A percentile compares a stretch with the other conserved stretches of the same genome.
Evolutionary conservation across 495 filamentous ascomycete species (phyloP).

Genomic region (Annulohypoxylon moriforme): DNA sequence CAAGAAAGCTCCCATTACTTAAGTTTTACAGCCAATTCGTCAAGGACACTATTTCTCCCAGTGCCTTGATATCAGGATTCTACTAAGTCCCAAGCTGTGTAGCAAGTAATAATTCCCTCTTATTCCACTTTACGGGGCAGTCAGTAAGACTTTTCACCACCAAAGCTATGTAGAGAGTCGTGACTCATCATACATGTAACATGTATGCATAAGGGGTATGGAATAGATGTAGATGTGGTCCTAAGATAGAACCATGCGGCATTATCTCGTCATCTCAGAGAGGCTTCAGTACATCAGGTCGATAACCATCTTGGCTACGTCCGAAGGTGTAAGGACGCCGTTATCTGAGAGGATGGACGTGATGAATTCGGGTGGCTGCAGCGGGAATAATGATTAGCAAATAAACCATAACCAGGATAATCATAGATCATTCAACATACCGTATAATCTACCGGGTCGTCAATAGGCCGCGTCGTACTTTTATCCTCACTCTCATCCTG

Average conservation of each 20-base stretch:
- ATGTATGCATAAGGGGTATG: neutral
- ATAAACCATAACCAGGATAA: neutral
- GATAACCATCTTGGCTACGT: constrained; percentile 46
- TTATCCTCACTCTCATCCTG: constrained; percentile 43
- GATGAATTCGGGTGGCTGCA: constrained; percentile 77
- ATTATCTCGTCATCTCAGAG: neutral
- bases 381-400: constrained; percentile 10
- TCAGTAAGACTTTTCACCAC: neutral
- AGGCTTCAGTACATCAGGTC: constrained; percentile 45
- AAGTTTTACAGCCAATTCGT: neutral
- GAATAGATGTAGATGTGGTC: neutral
- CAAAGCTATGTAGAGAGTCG: neutral
- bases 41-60: neutral
- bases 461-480: constrained; percentile 43
- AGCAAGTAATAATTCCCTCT: neutral
- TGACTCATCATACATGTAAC: neutral
- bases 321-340: constrained; percentile 55
- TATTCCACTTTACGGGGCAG: neutral
- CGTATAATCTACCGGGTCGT: constrained; percentile 82
- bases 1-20: neutral
- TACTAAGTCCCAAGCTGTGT: neutral
- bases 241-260: neutral
- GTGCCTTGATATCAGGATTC: neutral
- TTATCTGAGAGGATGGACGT: constrained; percentile 62
- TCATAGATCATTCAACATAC: constrained; percentile 52